These are phyloP conservation scores for Puccinia polysora DNA, from an alignment of 1,284 basidiomycete species.

Conservation along the genomic window DNA sequence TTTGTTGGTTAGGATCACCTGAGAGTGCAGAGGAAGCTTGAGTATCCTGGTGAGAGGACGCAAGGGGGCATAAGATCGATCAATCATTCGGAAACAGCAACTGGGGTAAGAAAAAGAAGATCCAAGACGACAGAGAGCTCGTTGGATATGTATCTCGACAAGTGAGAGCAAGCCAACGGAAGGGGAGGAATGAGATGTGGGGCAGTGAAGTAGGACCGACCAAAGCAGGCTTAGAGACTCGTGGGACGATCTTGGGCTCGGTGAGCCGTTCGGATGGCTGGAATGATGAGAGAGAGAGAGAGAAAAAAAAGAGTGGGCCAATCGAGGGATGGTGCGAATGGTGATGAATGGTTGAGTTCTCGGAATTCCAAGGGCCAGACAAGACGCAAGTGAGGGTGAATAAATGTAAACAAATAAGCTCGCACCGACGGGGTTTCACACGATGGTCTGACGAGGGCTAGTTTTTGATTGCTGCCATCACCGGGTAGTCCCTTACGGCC, in stretches of 20 bases:
- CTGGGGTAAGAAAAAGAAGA: too few relatives aligned
- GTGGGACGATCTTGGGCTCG: constrained; percentile 40
- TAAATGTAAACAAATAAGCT: neutral
- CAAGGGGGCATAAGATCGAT: neutral
- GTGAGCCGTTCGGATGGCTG: neutral
- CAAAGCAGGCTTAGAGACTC: constrained; percentile 16
- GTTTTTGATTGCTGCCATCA: constrained; percentile 32
- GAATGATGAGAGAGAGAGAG: neutral
- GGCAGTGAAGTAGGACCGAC: neutral
- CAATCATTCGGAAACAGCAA: neutral
- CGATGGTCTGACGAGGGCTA: constrained; percentile 23
- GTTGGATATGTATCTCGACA: too few relatives aligned
- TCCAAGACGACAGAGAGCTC: too few relatives aligned
- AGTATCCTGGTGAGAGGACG: neutral
- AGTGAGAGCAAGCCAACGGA: neutral
- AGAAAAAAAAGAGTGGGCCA: neutral
- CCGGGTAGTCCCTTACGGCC: constrained; percentile 42
- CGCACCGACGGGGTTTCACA: constrained; percentile 18
- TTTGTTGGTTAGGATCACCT: neutral
- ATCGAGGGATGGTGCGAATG: too few relatives aligned
- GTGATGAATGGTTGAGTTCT: too few relatives aligned
- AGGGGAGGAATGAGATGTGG: too few relatives aligned
- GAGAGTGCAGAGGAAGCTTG: constrained; percentile 18
- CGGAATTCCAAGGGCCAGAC: neutral
- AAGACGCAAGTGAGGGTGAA: neutral